Evolutionary conservation across 345 rosid species (phyloP).

Genomic region (Corymbia maculata): DNA sequence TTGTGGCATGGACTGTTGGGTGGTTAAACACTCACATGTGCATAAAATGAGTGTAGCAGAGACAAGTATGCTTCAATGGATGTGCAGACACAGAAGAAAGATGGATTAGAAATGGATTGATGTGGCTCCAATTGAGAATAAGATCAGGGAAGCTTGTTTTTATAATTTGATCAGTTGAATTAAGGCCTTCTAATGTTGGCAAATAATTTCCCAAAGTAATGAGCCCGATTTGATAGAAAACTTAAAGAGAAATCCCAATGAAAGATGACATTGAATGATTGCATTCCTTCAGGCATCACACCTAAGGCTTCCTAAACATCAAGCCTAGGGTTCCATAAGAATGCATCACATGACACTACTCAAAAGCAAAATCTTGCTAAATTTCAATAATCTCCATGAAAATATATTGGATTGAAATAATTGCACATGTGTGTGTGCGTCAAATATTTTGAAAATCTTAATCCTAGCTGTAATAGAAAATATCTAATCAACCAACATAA

Average conservation of each 20-base stretch:
- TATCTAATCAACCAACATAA: neutral
- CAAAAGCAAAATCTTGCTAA: neutral
- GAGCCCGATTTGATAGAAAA: neutral
- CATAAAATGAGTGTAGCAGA: neutral
- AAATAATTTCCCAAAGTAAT: neutral
- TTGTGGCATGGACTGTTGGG: neutral
- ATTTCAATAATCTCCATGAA: neutral
- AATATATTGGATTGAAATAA: neutral
- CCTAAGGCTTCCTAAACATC: neutral
- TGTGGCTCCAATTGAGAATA: neutral
- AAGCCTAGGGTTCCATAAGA: neutral
- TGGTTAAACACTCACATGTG: neutral
- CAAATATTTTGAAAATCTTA: neutral
- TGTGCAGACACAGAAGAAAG: neutral
- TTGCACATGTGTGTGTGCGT: neutral
- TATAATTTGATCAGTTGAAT: neutral
- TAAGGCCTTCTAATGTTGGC: neutral
- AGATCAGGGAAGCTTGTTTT: neutral
- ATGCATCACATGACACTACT: neutral
- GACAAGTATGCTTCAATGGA: neutral
- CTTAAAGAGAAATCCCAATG: neutral
- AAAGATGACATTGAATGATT: neutral
- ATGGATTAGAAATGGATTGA: neutral
- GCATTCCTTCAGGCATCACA: neutral
- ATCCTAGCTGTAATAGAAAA: neutral